A percentile compares a stretch with the other conserved stretches of the same genome.
Evolutionary conservation across 768 basidiomycete species (phyloP).

Genomic region (Macrocybe gigantea): DNA sequence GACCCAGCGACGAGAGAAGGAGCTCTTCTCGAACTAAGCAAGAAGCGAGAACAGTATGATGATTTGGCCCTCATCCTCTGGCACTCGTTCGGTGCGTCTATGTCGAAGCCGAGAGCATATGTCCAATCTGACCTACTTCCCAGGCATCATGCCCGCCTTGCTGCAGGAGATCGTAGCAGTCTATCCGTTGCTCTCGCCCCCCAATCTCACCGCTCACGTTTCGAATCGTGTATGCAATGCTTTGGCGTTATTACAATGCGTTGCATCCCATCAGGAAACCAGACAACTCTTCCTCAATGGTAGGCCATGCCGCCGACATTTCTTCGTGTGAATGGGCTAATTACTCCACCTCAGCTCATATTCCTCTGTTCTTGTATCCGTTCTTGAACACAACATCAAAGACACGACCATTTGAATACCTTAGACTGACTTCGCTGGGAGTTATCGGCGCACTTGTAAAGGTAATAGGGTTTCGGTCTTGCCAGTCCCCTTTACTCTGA

Average conservation of each 20-base stretch:
- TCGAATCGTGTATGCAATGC: conserved; percentile 99
- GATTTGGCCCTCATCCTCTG: conserved; percentile 96
- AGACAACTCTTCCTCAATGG: conserved; percentile 93
- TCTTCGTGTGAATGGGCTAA: conserved; percentile 15
- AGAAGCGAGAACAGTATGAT: conserved; percentile 98
- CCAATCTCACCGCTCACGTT: conserved; percentile 93
- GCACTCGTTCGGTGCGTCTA: conserved; percentile 86
- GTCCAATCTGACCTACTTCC: conserved; percentile 9
- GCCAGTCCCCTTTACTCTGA: neutral
- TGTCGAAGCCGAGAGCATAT: neutral
- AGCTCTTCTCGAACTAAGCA: conserved; percentile 92
- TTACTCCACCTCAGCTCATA: conserved; percentile 73
- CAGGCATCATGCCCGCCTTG: conserved; percentile 96
- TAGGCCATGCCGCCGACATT: conserved; percentile 21
- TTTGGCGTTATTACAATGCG: conserved; percentile 94
- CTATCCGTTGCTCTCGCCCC: conserved; percentile 92
- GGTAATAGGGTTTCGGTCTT: conserved; percentile 34
- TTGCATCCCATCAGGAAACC: conserved; percentile 96
- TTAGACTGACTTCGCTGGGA: conserved; percentile 97
- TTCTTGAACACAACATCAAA: conserved; percentile 99
- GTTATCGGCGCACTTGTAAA: conserved; percentile 99
- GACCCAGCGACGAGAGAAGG: conserved; percentile 80
- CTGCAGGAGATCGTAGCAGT: conserved; percentile 98
- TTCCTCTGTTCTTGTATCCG: conserved; percentile 96
- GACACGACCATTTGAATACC: conserved; percentile 98